Evolutionary conservation across 1,284 basidiomycete species (phyloP), one percentile per base, ranked within the genome.

Genomic region (Irpex lacteus): DNA sequence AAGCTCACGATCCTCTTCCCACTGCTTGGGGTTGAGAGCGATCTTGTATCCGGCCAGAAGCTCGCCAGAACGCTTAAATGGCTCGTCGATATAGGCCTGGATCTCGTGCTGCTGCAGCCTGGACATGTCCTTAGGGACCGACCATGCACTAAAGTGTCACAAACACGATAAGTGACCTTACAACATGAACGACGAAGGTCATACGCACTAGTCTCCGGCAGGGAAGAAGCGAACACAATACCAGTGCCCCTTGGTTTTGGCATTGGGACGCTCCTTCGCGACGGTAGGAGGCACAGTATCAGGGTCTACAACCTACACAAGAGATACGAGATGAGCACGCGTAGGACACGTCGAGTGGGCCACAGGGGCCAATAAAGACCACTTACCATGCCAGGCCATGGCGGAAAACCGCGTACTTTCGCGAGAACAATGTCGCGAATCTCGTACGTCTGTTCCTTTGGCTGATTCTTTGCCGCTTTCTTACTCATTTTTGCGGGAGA

Each of bases 341-440:
- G 60, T 47, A 50, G 60, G 60, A 62, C 50, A 53, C 49, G 64
- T 52, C 44, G 50, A 21, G 5, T 18, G 32, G 11, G 19, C 32
- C 32, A 58, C 36, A 34, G 54, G 54, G 54, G 54, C 9, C 54
- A 34, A 34, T 56, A 52, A 18, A 55, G 40, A 53, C 18, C 18
- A 80, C 90, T 74, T 72, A 95, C 94, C 80, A 91, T 90, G 72
- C 87, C 92, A 65, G 94, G 94, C 96, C 96, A 98, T 36, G 92
- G 85, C 11, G 97, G 95, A 80, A 85, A 98, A 13, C 97, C 96
- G 79, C 93, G 93, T 73, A 99, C 82, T 81, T 98, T 96, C 49
- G 88, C 95, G 65, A 98, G 86, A 38, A 98, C 95, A 70, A 95
- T 84, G 75, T 98, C 95, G 73, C 91, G 84, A 62, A 82, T 70